Conservation (phyloP, 208 protist genomes). For the Angomonas ambiguus region DNA sequence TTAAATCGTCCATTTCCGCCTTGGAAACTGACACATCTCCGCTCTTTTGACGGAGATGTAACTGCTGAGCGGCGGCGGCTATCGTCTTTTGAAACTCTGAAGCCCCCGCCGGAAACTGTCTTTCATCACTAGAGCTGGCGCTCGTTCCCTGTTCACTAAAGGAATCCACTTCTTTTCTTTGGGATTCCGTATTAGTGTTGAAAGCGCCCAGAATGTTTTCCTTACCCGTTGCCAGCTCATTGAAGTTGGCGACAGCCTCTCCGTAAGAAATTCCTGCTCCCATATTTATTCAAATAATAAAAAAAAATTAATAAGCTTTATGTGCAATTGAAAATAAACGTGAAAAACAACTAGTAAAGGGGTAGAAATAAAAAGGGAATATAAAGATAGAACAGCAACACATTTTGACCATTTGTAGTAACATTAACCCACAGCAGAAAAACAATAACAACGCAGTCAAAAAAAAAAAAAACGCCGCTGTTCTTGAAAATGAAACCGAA, state of each 20-base stretch:
- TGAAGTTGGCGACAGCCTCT: background rate
- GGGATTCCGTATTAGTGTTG: background rate
- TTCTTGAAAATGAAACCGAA: too few species aligned
- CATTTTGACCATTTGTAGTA: background rate
- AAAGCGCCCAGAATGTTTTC: background rate
- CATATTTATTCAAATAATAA: conserved; percentile 3
- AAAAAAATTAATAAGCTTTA: conserved; percentile 1
- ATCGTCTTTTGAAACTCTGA: conserved; percentile 36
- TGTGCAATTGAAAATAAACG: background rate
- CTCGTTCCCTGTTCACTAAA: background rate
- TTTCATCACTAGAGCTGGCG: conserved; percentile 7
- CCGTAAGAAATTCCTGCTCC: background rate
- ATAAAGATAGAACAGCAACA: background rate
- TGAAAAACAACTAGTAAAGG: background rate
- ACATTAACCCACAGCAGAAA: too few species aligned
- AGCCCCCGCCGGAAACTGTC: conserved; percentile 6
- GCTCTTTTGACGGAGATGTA: conserved; percentile 43
- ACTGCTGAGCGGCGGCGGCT: conserved; percentile 22
- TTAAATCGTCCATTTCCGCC: conserved; percentile 51
- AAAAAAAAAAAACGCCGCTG: too few species aligned
- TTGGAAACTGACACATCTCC: conserved; percentile 30
- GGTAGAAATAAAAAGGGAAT: background rate
- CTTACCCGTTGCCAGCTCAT: background rate
- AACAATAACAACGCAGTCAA: too few species aligned
- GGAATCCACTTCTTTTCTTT: background rate